These are phyloP conservation scores for Marchantia paleacea DNA, from an alignment of 225 moss, liverwort and hornwort species.

Conservation along the genomic window DNA sequence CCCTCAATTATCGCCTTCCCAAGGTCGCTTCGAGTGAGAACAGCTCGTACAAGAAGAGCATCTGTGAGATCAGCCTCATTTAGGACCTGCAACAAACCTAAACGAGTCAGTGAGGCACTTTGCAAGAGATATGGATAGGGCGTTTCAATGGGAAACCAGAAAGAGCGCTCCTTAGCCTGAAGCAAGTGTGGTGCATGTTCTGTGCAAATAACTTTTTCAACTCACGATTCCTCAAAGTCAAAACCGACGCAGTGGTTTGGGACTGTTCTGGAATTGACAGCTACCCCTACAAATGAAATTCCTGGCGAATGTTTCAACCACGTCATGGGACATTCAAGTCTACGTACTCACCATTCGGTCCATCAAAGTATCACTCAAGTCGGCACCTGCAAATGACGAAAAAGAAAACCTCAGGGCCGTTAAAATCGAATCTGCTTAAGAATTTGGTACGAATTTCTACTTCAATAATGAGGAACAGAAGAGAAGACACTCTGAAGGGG, in stretches of 20 bases:
- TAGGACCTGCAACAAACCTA: constrained; percentile 54
- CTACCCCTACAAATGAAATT: too few species aligned
- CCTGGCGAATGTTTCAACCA: too few species aligned
- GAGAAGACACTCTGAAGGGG: not conserved
- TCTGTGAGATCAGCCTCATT: constrained; percentile 93
- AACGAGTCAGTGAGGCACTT: not conserved
- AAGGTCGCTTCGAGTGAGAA: constrained; percentile 92
- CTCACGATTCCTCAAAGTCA: too few species aligned
- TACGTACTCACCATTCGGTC: constrained; percentile 90
- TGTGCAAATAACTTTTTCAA: too few species aligned
- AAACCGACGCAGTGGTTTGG: too few species aligned
- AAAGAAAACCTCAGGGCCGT: not conserved
- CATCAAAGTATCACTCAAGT: constrained; percentile 98
- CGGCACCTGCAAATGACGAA: constrained; percentile 63
- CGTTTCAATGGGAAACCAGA: too few species aligned
- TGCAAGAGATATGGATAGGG: not conserved
- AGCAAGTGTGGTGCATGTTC: not conserved
- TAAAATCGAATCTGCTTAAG: not conserved
- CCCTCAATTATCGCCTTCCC: constrained; percentile 85
- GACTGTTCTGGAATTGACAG: too few species aligned
- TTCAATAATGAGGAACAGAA: not conserved
- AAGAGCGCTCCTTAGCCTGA: not conserved
- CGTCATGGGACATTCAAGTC: too few species aligned
- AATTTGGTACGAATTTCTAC: not conserved
- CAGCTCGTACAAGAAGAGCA: constrained; percentile 93